A percentile compares a stretch with the other conserved stretches of the same genome.
These are phyloP conservation scores for Xylariaceae sp. DNA, from an alignment of 2,329 filamentous ascomycete genomes.

Conservation along the genomic window DNA sequence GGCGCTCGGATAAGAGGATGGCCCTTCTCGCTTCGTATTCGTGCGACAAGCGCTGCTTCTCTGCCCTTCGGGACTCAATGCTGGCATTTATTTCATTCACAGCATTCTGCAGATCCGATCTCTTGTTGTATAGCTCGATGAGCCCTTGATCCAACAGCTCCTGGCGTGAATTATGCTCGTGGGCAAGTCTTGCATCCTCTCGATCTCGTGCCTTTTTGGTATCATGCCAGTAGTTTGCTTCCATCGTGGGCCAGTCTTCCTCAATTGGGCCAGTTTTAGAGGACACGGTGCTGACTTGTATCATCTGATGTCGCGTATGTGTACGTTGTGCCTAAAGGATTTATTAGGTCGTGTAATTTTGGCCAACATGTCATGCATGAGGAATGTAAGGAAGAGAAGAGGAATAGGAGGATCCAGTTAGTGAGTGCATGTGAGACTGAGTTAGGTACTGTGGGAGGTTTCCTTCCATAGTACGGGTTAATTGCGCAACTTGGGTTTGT, in stretches of 20 bases:
- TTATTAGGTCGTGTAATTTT: constrained; percentile 8
- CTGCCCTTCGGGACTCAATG: constrained; percentile 36
- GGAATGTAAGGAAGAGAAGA: background rate
- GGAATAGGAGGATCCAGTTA: background rate
- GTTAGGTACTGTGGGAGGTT: background rate
- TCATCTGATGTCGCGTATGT: constrained; percentile 8
- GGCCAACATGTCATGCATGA: background rate
- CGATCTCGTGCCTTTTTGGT: constrained; percentile 31
- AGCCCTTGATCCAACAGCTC: constrained; percentile 34
- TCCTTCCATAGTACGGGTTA: background rate
- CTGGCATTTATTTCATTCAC: constrained; percentile 27
- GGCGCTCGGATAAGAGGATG: constrained; percentile 28
- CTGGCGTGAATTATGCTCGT: constrained; percentile 32
- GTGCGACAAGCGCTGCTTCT: constrained; percentile 35
- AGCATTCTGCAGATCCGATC: constrained; percentile 33
- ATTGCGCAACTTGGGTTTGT: background rate
- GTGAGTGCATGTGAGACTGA: background rate
- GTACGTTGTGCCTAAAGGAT: constrained; percentile 16
- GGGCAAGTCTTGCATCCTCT: constrained; percentile 34
- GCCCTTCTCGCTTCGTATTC: constrained; percentile 32
- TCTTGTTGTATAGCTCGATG: constrained; percentile 34
- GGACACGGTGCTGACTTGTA: constrained; percentile 32
- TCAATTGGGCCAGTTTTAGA: constrained; percentile 29
- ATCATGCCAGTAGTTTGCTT: constrained; percentile 36
- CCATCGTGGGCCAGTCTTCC: constrained; percentile 35